phyloP scores from a whole-genome alignment of 2,329 filamentous ascomycete species.

The Calcarisporium arbuscula region DNA sequence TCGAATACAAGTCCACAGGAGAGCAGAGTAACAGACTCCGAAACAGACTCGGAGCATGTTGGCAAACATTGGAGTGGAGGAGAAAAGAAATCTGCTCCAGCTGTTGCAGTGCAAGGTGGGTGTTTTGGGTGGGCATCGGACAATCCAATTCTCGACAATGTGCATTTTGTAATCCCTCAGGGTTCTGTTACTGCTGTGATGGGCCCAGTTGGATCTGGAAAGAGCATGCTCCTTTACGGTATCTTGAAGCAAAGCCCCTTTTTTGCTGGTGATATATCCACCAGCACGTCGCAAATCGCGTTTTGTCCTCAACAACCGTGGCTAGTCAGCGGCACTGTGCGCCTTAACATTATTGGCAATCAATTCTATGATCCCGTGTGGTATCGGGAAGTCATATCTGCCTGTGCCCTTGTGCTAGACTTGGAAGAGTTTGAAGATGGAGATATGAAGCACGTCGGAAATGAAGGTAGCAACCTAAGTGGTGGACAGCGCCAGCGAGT shows the following conservation, averaged over 20 bases:
- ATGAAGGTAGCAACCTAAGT: neutral
- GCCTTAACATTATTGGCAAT: neutral
- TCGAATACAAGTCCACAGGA: no score
- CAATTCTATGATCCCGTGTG: neutral
- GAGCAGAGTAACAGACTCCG: no score
- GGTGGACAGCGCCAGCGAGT: neutral
- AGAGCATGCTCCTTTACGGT: conserved; percentile 11
- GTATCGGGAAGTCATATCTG: neutral
- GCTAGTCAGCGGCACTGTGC: neutral
- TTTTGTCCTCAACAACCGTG: neutral
- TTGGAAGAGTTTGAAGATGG: neutral
- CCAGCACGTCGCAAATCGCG: neutral
- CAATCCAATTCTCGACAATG: no score
- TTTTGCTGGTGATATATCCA: neutral
- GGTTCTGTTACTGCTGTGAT: conserved; percentile 22
- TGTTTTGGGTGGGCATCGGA: no score
- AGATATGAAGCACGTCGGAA: neutral
- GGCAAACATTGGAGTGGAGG: no score
- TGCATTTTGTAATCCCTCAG: no score
- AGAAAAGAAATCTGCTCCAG: no score
- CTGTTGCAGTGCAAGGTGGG: no score
- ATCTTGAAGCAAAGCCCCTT: neutral
- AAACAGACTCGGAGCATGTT: no score
- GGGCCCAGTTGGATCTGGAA: conserved; percentile 22
- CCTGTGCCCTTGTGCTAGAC: neutral